A percentile compares a stretch with the other conserved stretches of the same genome.
phyloP scores from a whole-genome alignment of 2,329 filamentous ascomycete species.

The Trichothecium sympodiale region DNA sequence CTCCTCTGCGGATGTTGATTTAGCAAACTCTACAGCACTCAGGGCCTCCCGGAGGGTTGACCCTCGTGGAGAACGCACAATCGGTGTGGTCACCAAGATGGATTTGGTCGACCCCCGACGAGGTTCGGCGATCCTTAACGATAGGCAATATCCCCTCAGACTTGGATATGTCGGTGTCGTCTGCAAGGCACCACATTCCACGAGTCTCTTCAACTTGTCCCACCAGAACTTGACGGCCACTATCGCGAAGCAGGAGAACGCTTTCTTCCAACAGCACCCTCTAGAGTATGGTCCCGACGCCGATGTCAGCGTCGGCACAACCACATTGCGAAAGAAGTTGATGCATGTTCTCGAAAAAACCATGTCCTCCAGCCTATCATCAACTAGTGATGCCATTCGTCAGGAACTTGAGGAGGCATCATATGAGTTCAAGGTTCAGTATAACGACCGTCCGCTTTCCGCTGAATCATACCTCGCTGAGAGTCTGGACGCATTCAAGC shows the following conservation, averaged over 20 bases:
- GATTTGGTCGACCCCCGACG: slow-evolving; percentile 81
- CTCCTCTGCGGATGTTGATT: slow-evolving; percentile 91
- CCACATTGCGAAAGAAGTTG: slow-evolving; percentile 81
- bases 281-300: slow-evolving; percentile 65
- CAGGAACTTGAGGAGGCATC: slow-evolving; percentile 94
- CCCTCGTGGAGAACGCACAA: slow-evolving; percentile 87
- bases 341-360: slow-evolving; percentile 96
- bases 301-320: slow-evolving; percentile 69
- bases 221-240: slow-evolving; percentile 64
- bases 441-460: slow-evolving; percentile 89
- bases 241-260: slow-evolving; percentile 79
- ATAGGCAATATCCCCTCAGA: slow-evolving; percentile 89
- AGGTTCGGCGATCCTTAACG: slow-evolving; percentile 67
- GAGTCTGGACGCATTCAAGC: slow-evolving; percentile 91
- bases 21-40: slow-evolving; percentile 90
- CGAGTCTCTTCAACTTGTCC: slow-evolving; percentile 76
- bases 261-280: slow-evolving; percentile 78
- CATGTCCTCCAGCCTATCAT: slow-evolving; percentile 86
- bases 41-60: slow-evolving; percentile 85
- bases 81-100: slow-evolving; percentile 99
- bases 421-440: slow-evolving; percentile 99
- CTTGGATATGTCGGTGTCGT: slow-evolving; percentile 95
- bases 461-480: slow-evolving; percentile 96
- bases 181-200: slow-evolving; percentile 60
- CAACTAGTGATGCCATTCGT: slow-evolving; percentile 82